Percentiles rank a stretch among this genome's conserved stretches.
Conservation (phyloP, 441 rosid genomes). For the Metrosideros polymorpha region DNA sequence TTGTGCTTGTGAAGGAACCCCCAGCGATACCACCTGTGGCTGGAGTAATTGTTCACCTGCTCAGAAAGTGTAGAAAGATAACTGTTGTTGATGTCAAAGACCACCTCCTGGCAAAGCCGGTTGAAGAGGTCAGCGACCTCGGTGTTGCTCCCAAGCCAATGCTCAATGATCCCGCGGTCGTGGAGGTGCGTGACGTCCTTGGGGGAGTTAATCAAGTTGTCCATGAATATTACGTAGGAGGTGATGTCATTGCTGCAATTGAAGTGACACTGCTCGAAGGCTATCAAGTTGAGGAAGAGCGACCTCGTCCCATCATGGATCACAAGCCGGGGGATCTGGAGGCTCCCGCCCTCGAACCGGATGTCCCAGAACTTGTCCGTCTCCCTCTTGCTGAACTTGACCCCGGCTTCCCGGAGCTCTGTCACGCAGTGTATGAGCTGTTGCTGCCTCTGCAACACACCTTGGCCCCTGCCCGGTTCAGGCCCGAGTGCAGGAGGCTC, state of each 20-base stretch:
- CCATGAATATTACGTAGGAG: neutral
- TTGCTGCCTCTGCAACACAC: neutral
- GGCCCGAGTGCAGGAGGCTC: neutral
- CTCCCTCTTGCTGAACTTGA: neutral
- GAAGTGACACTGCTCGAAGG: neutral
- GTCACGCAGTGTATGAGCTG: neutral
- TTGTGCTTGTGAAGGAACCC: neutral
- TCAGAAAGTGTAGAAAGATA: neutral
- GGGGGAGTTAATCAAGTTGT: neutral
- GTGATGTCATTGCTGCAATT: neutral
- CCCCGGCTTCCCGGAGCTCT: neutral
- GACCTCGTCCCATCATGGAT: neutral
- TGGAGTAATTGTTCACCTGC: neutral
- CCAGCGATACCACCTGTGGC: neutral
- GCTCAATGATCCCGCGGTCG: neutral
- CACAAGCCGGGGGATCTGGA: neutral
- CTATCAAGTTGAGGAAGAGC: neutral
- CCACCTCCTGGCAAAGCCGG: neutral
- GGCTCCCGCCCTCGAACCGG: neutral
- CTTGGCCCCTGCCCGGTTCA: rapidly evolving
- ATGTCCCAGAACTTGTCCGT: neutral
- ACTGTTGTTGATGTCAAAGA: neutral
- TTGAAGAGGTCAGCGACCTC: neutral
- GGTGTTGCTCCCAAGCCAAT: neutral
- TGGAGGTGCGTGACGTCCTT: neutral